A percentile compares a stretch with the other conserved stretches of the same genome.
Conservation (phyloP, 2,329 filamentous ascomycete genomes). For the Neopestalotiopsis sp. region DNA sequence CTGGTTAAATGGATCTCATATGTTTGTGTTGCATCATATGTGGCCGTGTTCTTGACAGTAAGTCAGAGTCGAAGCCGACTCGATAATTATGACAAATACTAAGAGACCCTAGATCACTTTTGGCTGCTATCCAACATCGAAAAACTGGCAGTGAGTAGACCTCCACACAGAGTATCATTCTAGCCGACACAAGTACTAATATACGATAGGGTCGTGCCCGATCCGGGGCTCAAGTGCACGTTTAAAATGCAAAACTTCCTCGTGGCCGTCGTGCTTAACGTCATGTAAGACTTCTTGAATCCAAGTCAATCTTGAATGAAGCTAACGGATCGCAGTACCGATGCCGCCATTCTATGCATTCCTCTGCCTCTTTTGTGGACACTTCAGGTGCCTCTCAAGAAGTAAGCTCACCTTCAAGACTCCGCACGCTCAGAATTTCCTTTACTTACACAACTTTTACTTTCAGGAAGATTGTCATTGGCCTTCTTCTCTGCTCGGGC, state of each 20-base stretch:
- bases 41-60: conserved; percentile 37
- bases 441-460: background rate
- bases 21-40: conserved; percentile 33
- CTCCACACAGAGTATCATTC: background rate
- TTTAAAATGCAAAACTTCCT: conserved; percentile 37
- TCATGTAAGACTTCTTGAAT: conserved; percentile 21
- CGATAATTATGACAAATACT: background rate
- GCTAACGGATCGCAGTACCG: conserved; percentile 27
- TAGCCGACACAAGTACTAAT: conserved; percentile 8
- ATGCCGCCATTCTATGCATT: conserved; percentile 37
- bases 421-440: no score
- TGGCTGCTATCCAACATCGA: conserved; percentile 35
- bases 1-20: conserved; percentile 32
- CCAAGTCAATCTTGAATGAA: background rate
- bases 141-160: conserved; percentile 19
- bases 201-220: conserved; percentile 3
- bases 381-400: conserved; percentile 34
- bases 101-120: conserved; percentile 27
- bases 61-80: background rate
- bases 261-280: conserved; percentile 36
- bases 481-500: conserved; percentile 39
- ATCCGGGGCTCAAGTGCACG: conserved; percentile 30
- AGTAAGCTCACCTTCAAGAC: background rate
- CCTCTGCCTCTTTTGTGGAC: conserved; percentile 41
- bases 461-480: conserved; percentile 36